Evolutionary conservation across 495 filamentous ascomycete genomes (phyloP).

Genomic region (Thozetella sp.): DNA sequence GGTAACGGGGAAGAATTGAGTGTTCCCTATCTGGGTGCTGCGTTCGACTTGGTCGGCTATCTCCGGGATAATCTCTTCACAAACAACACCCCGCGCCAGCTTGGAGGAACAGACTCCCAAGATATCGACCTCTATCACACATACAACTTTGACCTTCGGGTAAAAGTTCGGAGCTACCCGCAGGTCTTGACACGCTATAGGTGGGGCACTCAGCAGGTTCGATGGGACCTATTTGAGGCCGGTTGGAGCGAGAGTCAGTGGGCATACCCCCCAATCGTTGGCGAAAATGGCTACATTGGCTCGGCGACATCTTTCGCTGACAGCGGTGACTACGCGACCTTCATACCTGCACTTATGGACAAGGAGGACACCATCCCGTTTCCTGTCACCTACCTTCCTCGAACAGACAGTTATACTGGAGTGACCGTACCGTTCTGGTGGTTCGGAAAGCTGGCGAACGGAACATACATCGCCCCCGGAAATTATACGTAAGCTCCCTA

Average conservation of each 20-base stretch:
- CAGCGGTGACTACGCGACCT: slow-evolving; percentile 9
- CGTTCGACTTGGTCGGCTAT: slow-evolving; percentile 10
- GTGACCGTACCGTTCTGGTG: slow-evolving; percentile 23
- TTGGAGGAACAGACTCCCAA: slow-evolving; percentile 8
- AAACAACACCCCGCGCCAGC: slow-evolving; percentile 6
- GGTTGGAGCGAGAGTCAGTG: slow-evolving; percentile 27
- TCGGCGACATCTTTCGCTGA: slow-evolving; percentile 21
- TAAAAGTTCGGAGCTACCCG: slow-evolving; percentile 12
- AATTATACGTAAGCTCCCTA: slow-evolving; percentile 38
- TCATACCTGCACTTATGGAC: slow-evolving; percentile 17
- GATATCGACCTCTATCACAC: slow-evolving; percentile 17
- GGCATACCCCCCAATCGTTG: slow-evolving; percentile 31
- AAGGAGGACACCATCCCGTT: slow-evolving; percentile 20
- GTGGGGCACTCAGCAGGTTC: slow-evolving; percentile 24
- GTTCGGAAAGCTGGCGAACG: slow-evolving; percentile 32
- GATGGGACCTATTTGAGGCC: slow-evolving; percentile 28
- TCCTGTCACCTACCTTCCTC: slow-evolving; percentile 20
- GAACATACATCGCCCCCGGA: slow-evolving; percentile 30
- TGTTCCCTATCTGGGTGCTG: slow-evolving; percentile 26
- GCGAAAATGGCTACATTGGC: slow-evolving; percentile 32
- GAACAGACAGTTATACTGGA: slow-evolving; percentile 14
- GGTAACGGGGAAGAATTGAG: slow-evolving; percentile 31
- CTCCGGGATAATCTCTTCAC: slow-evolving; percentile 7
- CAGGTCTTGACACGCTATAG: slow-evolving; percentile 20
- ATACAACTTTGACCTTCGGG: slow-evolving; percentile 22